A percentile compares a stretch with the other conserved stretches of the same genome.
These are phyloP conservation scores for Euphrasia confusa DNA, from an alignment of 257 asterid genomes.

Conservation along the genomic window DNA sequence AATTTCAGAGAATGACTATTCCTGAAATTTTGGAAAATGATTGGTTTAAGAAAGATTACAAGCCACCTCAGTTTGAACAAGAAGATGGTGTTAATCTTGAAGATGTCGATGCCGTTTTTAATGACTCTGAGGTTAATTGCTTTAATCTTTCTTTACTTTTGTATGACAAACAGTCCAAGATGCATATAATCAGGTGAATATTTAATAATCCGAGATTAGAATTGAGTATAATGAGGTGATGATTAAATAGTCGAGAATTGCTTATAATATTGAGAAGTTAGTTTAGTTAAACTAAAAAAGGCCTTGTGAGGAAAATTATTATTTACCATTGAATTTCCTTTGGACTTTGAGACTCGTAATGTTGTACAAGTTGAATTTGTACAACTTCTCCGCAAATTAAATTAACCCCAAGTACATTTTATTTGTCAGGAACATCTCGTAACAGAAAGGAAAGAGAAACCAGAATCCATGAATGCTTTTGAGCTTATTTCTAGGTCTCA, in stretches of 20 bases:
- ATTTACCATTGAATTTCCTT: no score
- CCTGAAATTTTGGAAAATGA: constrained; percentile 62
- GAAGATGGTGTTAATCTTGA: constrained; percentile 66
- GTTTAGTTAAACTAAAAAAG: no score
- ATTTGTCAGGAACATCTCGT: constrained; percentile 60
- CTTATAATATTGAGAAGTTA: no score
- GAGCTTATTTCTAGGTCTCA: constrained; percentile 77
- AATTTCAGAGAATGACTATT: constrained; percentile 59
- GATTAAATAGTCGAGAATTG: no score
- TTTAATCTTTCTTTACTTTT: no score
- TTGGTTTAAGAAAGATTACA: constrained; percentile 73
- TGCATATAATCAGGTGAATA: no score
- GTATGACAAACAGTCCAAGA: no score
- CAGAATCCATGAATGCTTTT: constrained; percentile 78
- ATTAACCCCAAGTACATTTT: background rate
- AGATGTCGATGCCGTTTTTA: constrained; percentile 71
- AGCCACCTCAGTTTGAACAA: constrained; percentile 57
- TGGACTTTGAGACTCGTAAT: no score
- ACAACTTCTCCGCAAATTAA: background rate
- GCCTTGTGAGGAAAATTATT: no score
- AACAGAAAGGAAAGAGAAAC: constrained; percentile 71
- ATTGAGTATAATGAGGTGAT: no score
- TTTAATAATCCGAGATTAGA: no score
- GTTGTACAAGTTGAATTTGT: no score
- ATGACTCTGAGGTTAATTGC: constrained; percentile 47